Percentiles rank a stretch among this genome's conserved stretches.
Evolutionary conservation across 2,329 filamentous ascomycete genomes (phyloP).

Genomic region (Thelonectria discophora): DNA sequence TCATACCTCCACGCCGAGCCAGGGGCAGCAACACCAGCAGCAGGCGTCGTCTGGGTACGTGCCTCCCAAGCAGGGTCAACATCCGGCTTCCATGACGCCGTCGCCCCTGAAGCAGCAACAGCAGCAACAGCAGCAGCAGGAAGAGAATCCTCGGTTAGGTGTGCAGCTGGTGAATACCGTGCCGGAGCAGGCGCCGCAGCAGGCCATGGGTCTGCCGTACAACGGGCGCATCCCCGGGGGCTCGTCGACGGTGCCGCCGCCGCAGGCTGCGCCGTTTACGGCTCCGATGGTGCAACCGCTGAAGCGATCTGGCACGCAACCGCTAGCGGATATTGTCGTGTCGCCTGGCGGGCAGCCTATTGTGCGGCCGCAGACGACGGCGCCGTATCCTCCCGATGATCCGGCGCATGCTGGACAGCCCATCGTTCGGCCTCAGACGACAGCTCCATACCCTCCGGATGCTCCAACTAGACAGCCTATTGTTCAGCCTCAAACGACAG

Average conservation of each 20-base stretch:
- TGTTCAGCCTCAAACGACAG: no score
- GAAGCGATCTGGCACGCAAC: constrained; percentile 16
- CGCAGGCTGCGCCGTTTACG: constrained; percentile 30
- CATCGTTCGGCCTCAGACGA: no score
- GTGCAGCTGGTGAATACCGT: constrained; percentile 38
- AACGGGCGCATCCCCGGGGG: constrained; percentile 26
- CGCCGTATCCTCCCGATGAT: constrained; percentile 1
- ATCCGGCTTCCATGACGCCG: constrained; percentile 40
- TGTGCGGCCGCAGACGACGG: not conserved
- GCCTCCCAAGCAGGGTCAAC: constrained; percentile 35
- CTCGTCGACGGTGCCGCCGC: constrained; percentile 32
- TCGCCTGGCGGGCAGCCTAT: constrained; percentile 4
- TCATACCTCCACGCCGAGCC: not conserved
- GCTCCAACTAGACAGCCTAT: not conserved
- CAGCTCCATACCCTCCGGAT: not conserved
- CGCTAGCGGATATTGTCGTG: not conserved
- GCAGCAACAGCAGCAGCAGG: constrained; percentile 18
- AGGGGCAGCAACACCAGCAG: constrained; percentile 5
- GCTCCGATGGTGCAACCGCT: constrained; percentile 28
- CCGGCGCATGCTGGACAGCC: no score
- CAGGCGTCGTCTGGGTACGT: constrained; percentile 27
- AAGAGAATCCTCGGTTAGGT: constrained; percentile 27
- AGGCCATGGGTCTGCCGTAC: constrained; percentile 25
- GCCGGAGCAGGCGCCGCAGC: constrained; percentile 32
- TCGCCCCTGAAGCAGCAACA: constrained; percentile 32